phyloP scores from a whole-genome alignment of 495 filamentous ascomycete species.

The Aspergillus sparsus region DNA sequence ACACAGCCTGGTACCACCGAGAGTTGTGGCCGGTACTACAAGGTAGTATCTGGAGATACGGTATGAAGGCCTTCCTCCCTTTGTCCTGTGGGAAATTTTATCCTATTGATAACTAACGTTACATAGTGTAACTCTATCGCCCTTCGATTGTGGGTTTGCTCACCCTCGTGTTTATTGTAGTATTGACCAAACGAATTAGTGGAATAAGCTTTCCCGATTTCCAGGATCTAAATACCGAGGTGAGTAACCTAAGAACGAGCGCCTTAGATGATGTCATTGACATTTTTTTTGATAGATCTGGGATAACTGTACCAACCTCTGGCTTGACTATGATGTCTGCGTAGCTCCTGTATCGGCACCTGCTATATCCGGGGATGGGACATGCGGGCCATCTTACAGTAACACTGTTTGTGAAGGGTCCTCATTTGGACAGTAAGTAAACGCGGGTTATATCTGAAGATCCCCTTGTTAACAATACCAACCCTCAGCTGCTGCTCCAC shows the following conservation, averaged over 20 bases:
- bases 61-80: not conserved
- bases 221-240: constrained; percentile 9
- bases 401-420: constrained; percentile 10
- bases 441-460: constrained; percentile 1
- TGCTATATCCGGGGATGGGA: constrained; percentile 4
- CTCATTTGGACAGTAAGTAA: constrained; percentile 16
- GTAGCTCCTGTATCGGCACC: constrained; percentile 12
- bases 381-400: constrained; percentile 9
- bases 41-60: constrained; percentile 9
- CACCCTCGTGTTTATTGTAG: constrained; percentile 5
- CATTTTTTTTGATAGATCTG: constrained; percentile 5
- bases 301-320: constrained; percentile 13
- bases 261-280: constrained; percentile 6
- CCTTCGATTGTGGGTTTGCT: constrained; percentile 10
- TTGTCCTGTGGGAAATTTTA: not conserved
- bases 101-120: constrained; percentile 5
- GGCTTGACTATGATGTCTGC: constrained; percentile 13
- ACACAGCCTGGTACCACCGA: constrained; percentile 8
- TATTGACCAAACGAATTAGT: constrained; percentile 10
- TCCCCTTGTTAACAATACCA: constrained; percentile 5
- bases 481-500: constrained; percentile 12
- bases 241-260: constrained; percentile 5
- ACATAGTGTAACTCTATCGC: constrained; percentile 10
- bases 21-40: constrained; percentile 7
- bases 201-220: constrained; percentile 9